Conservation (phyloP, 768 basidiomycete species). For the Suillus subalutaceus region DNA sequence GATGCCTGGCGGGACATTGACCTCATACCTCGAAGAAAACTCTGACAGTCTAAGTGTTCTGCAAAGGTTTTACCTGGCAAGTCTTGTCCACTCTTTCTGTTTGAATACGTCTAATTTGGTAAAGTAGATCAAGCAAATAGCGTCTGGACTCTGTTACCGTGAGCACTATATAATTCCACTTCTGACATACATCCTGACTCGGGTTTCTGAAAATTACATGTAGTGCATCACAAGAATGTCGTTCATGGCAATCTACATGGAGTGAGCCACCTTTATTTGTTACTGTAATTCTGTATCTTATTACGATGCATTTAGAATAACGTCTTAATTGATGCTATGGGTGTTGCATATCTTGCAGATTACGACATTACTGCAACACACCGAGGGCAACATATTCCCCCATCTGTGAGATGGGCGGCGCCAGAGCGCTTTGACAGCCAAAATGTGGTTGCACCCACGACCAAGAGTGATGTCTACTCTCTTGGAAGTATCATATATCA, state of each 20-base stretch:
- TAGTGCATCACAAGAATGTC: constrained; percentile 28
- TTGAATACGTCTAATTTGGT: neutral
- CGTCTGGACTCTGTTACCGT: constrained; percentile 27
- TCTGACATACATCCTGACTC: neutral
- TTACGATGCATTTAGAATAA: constrained; percentile 8
- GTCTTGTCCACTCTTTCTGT: neutral
- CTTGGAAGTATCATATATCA: constrained; percentile 7
- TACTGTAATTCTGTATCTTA: neutral
- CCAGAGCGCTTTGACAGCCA: constrained; percentile 8
- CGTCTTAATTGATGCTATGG: constrained; percentile 5
- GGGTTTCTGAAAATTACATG: neutral
- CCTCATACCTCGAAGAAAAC: constrained; percentile 15
- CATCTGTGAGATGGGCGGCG: constrained; percentile 13
- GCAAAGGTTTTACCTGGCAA: constrained; percentile 18
- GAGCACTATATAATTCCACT: constrained; percentile 8
- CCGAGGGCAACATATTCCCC: neutral
- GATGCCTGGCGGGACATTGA: constrained; percentile 27
- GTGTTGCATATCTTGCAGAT: constrained; percentile 8
- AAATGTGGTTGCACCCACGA: neutral
- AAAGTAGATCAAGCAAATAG: constrained; percentile 13
- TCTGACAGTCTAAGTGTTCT: constrained; percentile 5
- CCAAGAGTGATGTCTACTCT: constrained; percentile 11
- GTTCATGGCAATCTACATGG: constrained; percentile 42
- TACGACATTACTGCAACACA: constrained; percentile 4
- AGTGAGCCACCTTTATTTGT: constrained; percentile 18